phyloP scores from a whole-genome alignment of 1,139 yeast genomes.

The Kodamaea ohmeri region DNA sequence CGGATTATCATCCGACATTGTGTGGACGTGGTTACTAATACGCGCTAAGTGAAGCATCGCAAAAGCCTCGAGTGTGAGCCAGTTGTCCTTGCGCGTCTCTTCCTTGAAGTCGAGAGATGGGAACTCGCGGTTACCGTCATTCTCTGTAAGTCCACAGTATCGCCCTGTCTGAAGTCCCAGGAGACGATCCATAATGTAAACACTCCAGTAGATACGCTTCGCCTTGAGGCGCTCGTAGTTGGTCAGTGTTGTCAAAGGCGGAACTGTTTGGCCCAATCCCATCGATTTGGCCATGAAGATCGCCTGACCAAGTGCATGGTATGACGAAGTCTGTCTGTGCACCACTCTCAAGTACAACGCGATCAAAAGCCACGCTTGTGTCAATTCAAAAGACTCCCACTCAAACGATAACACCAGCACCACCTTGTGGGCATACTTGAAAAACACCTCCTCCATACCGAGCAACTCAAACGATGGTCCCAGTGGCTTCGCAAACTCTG shows the following conservation, averaged over 20 bases:
- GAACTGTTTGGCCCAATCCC: slow-evolving; percentile 44
- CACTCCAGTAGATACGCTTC: slow-evolving; percentile 56
- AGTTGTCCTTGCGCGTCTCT: slow-evolving; percentile 43
- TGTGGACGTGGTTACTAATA: slow-evolving; percentile 37
- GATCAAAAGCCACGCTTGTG: slow-evolving; percentile 61
- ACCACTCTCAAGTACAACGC: slow-evolving; percentile 53
- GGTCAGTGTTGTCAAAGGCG: slow-evolving; percentile 23
- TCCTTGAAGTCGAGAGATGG: slow-evolving; percentile 34
- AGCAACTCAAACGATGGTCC: slow-evolving; percentile 33
- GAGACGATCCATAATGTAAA: slow-evolving; percentile 54
- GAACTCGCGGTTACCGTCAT: slow-evolving; percentile 29
- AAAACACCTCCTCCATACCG: slow-evolving; percentile 49
- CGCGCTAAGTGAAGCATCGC: slow-evolving; percentile 46
- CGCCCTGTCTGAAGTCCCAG: slow-evolving; percentile 57
- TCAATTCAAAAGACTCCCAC: slow-evolving; percentile 66
- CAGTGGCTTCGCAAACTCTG: slow-evolving; percentile 42
- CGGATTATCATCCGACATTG: slow-evolving; percentile 26
- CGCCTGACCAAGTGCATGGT: slow-evolving; percentile 54
- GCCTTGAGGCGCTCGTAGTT: slow-evolving; percentile 52
- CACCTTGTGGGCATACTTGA: slow-evolving; percentile 49
- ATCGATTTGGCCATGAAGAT: slow-evolving; percentile 53
- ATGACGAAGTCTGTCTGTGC: slow-evolving; percentile 57
- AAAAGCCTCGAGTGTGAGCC: slow-evolving; percentile 53
- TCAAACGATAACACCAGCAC: slow-evolving; percentile 54
- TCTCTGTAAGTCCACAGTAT: slow-evolving; percentile 38